These are phyloP conservation scores for Physcomitrium patens DNA, from an alignment of 225 moss, liverwort and hornwort genomes.

Conservation along the genomic window DNA sequence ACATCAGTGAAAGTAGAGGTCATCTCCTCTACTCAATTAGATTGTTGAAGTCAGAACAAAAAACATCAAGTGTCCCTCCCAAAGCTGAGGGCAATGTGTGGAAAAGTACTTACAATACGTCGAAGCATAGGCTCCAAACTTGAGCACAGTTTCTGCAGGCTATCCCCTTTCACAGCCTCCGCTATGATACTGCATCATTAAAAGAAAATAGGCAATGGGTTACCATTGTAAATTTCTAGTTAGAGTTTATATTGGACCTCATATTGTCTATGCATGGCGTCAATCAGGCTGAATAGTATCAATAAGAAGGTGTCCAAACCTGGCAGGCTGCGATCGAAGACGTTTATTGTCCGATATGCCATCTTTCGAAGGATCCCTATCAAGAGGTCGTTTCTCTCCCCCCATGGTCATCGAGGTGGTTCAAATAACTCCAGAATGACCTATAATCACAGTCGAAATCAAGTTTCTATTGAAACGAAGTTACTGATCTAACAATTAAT, in stretches of 20 bases:
- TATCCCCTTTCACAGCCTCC: conserved; percentile 62
- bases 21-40: no score
- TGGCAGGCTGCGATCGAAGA: conserved; percentile 46
- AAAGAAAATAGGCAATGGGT: no score
- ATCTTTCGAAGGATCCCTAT: conserved; percentile 41
- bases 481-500: no score
- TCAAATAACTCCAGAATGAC: conserved; percentile 2
- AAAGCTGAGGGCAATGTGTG: no score
- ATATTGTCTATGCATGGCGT: no score
- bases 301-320: conserved; percentile 14
- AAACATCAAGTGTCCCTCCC: no score
- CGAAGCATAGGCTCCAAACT: conserved; percentile 60
- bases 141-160: conserved; percentile 58
- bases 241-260: no score
- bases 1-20: no score
- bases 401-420: conserved; percentile 24
- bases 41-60: no score
- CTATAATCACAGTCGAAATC: conserved; percentile 12
- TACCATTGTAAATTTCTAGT: no score
- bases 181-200: conserved; percentile 44
- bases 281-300: no score
- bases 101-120: conserved; percentile 38
- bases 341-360: conserved; percentile 55
- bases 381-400: conserved; percentile 47
- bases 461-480: no score